Percentiles rank a stretch among this genome's conserved stretches.
Evolutionary conservation across 2,329 filamentous ascomycete species (phyloP).

Genomic region (Calonectria ilicicola): DNA sequence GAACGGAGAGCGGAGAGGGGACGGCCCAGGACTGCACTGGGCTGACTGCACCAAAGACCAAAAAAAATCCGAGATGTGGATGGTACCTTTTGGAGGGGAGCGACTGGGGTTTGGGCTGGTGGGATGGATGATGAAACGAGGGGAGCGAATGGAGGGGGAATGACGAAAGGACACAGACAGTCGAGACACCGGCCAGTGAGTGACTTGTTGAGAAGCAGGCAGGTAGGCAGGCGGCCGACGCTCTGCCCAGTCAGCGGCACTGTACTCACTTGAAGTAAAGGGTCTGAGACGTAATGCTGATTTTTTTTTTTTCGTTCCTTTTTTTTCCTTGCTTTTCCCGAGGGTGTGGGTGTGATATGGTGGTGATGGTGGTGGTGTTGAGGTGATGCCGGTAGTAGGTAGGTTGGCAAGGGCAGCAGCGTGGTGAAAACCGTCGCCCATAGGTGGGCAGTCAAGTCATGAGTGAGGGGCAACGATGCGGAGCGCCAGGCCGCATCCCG

Average conservation of each 20-base stretch:
- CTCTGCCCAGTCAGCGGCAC: not conserved
- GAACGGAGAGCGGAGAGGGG: conserved; percentile 9
- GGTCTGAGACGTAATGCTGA: not conserved
- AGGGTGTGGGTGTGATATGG: conserved; percentile 1
- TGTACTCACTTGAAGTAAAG: not conserved
- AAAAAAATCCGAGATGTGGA: conserved; percentile 16
- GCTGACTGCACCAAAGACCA: conserved; percentile 31
- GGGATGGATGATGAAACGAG: conserved; percentile 22
- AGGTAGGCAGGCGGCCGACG: not conserved
- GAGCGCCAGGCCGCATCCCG: conserved; percentile 2
- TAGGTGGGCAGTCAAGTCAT: conserved; percentile 43
- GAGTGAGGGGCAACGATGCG: conserved; percentile 39
- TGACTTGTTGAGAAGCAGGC: conserved; percentile 14
- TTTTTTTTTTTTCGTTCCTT: not conserved
- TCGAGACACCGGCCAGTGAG: not conserved
- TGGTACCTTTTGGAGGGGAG: conserved; percentile 12
- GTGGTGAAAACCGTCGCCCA: conserved; percentile 37
- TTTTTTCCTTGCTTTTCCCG: conserved; percentile 11
- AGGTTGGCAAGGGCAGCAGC: conserved; percentile 22
- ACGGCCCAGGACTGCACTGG: conserved; percentile 26
- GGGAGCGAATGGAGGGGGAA: conserved; percentile 14
- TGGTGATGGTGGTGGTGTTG: conserved; percentile 29
- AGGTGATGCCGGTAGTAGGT: conserved; percentile 12
- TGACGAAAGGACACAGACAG: conserved; percentile 21
- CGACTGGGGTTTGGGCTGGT: conserved; percentile 2